Conservation (phyloP, 768 basidiomycete genomes). For the Tulasnella sp. region DNA sequence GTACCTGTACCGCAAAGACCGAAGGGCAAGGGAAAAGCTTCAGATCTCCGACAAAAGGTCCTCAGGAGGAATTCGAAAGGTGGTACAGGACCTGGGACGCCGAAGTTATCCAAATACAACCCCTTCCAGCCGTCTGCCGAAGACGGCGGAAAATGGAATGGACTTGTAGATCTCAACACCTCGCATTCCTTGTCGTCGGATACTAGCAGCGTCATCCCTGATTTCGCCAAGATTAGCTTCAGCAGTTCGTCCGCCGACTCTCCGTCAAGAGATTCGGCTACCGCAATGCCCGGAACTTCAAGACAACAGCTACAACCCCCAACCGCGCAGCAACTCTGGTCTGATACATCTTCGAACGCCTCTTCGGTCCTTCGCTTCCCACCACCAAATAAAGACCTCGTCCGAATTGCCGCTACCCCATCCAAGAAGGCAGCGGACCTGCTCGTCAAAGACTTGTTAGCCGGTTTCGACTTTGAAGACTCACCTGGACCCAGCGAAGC, state of each 20-base stretch:
- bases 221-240: conserved; percentile 11
- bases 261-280: background rate
- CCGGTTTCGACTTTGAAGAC: background rate
- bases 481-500: background rate
- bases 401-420: conserved; percentile 14
- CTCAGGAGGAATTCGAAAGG: conserved; percentile 5
- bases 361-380: conserved; percentile 21
- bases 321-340: background rate
- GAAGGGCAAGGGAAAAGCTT: conserved; percentile 21
- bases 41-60: conserved; percentile 26
- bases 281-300: background rate
- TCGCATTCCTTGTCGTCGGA: conserved; percentile 6
- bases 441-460: conserved; percentile 17
- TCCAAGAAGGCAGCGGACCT: conserved; percentile 24
- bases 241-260: conserved; percentile 5
- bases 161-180: conserved; percentile 28
- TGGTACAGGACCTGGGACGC: conserved; percentile 13
- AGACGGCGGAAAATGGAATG: conserved; percentile 23
- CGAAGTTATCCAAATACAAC: conserved; percentile 25
- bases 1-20: background rate
- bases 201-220: background rate
- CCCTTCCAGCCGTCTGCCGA: conserved; percentile 7
- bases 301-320: background rate
- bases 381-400: conserved; percentile 4
- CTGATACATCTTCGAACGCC: background rate